Evolutionary conservation across 495 filamentous ascomycete genomes (phyloP), one percentile per base, ranked within the genome.

Genomic region (Glonium stellatum): DNA sequence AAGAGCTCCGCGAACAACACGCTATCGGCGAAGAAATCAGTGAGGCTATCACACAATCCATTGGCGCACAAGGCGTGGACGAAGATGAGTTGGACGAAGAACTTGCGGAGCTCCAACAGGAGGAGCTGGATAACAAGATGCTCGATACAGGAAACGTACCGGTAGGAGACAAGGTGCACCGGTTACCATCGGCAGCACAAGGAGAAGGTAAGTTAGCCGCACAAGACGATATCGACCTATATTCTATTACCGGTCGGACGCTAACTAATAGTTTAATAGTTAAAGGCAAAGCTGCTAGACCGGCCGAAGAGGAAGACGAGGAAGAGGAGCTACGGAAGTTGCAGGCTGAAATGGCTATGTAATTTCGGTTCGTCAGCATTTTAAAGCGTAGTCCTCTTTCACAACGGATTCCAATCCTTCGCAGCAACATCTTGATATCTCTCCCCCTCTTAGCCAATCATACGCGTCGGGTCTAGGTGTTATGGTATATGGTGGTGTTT

Each of bases 321-420:
- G 93, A 97, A 72, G 92, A 85, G 65, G 95, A 99, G 76, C 78
- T 99, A 69, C 83, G 85, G 71, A 96, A 93, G 74, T 73, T 98
- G 67, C 90, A 92, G 73, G 92, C 90, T 42, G 93, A 97, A 76
- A 98, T 98, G 93, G 91, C 92, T 58, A 96, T 97, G 86, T 91
- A 74, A 84, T 51, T 21, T 48, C 41, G 9, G 12, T 42, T 18
- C 41, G 44, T 19, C 21, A 48, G n/a, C 37, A 48, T 27, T 35
- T 19, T 8, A 10, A 46, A 21, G 41, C 15, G 41, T 13, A 52
- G 6, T 23, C 49, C 21, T 27, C 21, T n/a, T 21, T 35, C n/a
- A n/a, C n/a, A 27, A 10, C 50, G n/a, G 19, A 35, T 10, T 10
- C 5, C 52, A 37, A 5, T 23, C 18, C 52, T 8, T n/a, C n/a